These are phyloP conservation scores for Aciculoconidium aculeatum DNA, from an alignment of 805 yeast species.

Conservation along the genomic window DNA sequence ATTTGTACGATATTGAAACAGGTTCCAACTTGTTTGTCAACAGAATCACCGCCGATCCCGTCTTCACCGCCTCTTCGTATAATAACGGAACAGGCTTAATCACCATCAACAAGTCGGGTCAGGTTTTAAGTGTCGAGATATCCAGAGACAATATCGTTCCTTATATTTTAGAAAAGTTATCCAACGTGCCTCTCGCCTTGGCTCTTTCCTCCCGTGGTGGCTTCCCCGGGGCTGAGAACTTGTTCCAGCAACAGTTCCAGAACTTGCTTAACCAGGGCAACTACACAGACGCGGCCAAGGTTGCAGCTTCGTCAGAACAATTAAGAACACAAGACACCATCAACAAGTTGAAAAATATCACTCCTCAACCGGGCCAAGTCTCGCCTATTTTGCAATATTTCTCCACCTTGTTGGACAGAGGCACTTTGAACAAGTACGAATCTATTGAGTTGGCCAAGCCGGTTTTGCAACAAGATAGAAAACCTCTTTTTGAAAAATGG, in stretches of 20 bases:
- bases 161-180: constrained; percentile 78
- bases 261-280: constrained; percentile 78
- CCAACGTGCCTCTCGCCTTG: constrained; percentile 82
- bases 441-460: constrained; percentile 93
- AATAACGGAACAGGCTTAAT: constrained; percentile 76
- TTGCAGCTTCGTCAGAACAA: constrained; percentile 92
- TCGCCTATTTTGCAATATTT: constrained; percentile 93
- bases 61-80: constrained; percentile 79
- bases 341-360: constrained; percentile 82
- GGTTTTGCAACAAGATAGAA: constrained; percentile 90
- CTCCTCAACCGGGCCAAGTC: constrained; percentile 89
- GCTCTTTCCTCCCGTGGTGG: constrained; percentile 93
- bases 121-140: constrained; percentile 87
- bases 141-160: constrained; percentile 82
- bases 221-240: constrained; percentile 92
- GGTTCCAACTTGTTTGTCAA: constrained; percentile 92
- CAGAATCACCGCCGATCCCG: constrained; percentile 93
- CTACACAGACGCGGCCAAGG: constrained; percentile 88
- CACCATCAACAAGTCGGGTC: constrained; percentile 92
- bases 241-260: constrained; percentile 89
- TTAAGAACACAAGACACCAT: constrained; percentile 93
- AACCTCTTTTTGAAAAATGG: constrained; percentile 93
- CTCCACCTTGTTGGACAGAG: constrained; percentile 85
- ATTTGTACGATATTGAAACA: constrained; percentile 87
- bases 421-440: constrained; percentile 89